Evolutionary conservation across 495 filamentous ascomycete genomes (phyloP).

Genomic region (Trichoderma gamsii): DNA sequence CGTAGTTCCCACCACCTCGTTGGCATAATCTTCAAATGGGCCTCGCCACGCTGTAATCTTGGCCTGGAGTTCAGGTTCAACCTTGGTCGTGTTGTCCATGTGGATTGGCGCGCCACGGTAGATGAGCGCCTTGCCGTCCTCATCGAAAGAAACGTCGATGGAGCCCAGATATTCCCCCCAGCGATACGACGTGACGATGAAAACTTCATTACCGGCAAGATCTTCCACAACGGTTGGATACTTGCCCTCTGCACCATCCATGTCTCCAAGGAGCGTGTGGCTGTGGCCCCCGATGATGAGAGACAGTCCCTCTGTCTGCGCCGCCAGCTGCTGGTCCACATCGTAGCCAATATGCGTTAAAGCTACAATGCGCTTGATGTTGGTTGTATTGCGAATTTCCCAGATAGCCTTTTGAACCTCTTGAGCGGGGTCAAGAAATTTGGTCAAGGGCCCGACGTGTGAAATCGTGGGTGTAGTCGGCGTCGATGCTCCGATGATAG

Average conservation of each 20-base stretch:
- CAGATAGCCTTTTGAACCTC: constrained; percentile 50
- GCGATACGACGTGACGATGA: constrained; percentile 53
- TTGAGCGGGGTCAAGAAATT: constrained; percentile 41
- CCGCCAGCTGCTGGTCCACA: constrained; percentile 48
- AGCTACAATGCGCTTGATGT: constrained; percentile 50
- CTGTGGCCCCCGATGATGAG: constrained; percentile 56
- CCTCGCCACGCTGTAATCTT: constrained; percentile 46
- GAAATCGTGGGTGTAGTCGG: constrained; percentile 47
- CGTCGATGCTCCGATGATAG: constrained; percentile 54
- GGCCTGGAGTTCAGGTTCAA: constrained; percentile 44
- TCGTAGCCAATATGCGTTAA: constrained; percentile 57
- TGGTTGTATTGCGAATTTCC: constrained; percentile 41
- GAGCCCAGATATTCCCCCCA: constrained; percentile 58
- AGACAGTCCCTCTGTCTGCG: constrained; percentile 43
- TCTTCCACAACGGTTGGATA: constrained; percentile 54
- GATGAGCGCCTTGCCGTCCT: constrained; percentile 44
- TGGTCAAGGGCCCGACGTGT: constrained; percentile 44
- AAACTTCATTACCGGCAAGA: constrained; percentile 53
- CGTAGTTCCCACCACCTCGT: constrained; percentile 40
- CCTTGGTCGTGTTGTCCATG: constrained; percentile 46
- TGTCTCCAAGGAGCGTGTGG: constrained; percentile 51
- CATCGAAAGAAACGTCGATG: constrained; percentile 51
- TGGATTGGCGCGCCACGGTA: constrained; percentile 54
- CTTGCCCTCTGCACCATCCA: constrained; percentile 40
- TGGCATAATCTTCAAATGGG: constrained; percentile 47